phyloP scores from a whole-genome alignment of 768 basidiomycete species.

The Hericium erinaceus region DNA sequence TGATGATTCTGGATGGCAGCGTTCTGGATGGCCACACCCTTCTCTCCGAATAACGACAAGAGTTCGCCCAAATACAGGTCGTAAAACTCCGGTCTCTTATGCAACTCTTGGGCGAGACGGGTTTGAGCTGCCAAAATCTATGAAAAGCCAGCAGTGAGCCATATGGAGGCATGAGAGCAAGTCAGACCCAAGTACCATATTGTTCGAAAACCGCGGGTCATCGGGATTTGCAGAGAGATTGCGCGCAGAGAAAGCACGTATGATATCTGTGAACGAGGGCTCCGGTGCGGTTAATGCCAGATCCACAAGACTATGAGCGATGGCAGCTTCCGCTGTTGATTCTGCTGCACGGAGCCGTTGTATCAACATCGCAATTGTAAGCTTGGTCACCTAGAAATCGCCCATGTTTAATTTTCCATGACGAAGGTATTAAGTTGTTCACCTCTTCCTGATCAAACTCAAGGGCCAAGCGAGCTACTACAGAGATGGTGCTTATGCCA shows the following conservation, averaged over 20 bases:
- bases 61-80: conserved; percentile 77
- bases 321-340: conserved; percentile 82
- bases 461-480: conserved; percentile 79
- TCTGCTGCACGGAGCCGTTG: conserved; percentile 82
- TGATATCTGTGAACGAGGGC: conserved; percentile 73
- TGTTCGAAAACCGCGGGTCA: conserved; percentile 81
- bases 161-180: not conserved
- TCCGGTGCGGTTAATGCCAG: conserved; percentile 74
- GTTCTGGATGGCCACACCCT: conserved; percentile 86
- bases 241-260: conserved; percentile 74
- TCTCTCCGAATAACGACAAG: conserved; percentile 79
- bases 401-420: not conserved
- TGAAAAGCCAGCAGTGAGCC: not conserved
- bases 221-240: conserved; percentile 83
- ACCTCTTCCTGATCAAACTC: conserved; percentile 86
- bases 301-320: conserved; percentile 86
- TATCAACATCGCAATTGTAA: conserved; percentile 88
- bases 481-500: conserved; percentile 85
- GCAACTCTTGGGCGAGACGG: conserved; percentile 71
- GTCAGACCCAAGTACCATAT: conserved; percentile 46
- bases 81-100: conserved; percentile 67
- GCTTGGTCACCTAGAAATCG: conserved; percentile 54
- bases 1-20: conserved; percentile 55
- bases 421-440: not conserved
- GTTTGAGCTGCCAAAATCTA: conserved; percentile 89